Evolutionary conservation across 2,329 filamentous ascomycete species (phyloP).

Genomic region (Daldinia sp.): DNA sequence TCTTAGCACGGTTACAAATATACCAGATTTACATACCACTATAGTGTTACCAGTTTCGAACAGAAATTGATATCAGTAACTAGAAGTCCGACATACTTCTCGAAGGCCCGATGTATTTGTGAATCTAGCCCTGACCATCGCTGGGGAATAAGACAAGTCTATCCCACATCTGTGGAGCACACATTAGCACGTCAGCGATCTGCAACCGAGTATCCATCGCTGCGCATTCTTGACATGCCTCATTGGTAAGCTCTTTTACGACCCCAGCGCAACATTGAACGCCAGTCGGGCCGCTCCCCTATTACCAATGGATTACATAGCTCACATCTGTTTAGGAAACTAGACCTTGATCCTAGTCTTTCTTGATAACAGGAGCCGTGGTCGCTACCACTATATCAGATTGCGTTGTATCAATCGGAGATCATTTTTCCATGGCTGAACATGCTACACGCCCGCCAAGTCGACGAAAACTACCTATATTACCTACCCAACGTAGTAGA

Average conservation of each 20-base stretch:
- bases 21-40: neutral
- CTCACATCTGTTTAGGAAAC: neutral
- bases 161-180: slow-evolving; percentile 3
- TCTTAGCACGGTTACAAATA: neutral
- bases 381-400: neutral
- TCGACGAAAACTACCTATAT: neutral
- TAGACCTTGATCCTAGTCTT: neutral
- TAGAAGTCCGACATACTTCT: neutral
- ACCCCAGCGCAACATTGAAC: slow-evolving; percentile 1
- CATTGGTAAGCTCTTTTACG: slow-evolving; percentile 5
- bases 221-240: slow-evolving; percentile 12
- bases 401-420: slow-evolving; percentile 26
- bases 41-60: neutral
- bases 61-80: neutral
- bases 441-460: neutral
- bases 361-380: slow-evolving; percentile 15
- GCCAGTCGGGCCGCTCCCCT: slow-evolving; percentile 14
- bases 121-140: neutral
- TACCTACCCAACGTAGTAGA: neutral
- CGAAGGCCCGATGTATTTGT: neutral
- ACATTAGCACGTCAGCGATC: slow-evolving; percentile 16
- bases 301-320: slow-evolving; percentile 21
- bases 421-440: slow-evolving; percentile 7
- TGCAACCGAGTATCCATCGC: neutral
- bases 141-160: neutral